Conservation (phyloP, 805 yeast species). For the Wickerhamomyces sydowiorum region DNA sequence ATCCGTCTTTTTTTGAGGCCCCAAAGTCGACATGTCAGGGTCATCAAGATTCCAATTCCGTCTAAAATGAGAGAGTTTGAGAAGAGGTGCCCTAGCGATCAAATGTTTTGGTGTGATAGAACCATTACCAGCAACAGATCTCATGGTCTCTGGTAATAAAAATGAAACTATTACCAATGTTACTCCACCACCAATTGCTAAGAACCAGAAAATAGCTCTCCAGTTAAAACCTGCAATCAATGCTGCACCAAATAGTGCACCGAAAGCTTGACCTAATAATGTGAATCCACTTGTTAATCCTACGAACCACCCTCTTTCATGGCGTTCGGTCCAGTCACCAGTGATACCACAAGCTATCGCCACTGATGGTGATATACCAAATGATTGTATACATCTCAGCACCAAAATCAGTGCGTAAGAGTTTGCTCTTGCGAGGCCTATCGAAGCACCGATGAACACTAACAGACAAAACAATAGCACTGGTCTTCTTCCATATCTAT, state of each 20-base stretch:
- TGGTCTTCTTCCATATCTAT: slow-evolving; percentile 68
- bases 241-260: slow-evolving; percentile 60
- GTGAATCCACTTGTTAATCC: slow-evolving; percentile 63
- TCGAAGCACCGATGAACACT: slow-evolving; percentile 53
- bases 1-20: slow-evolving; percentile 19
- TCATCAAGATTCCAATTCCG: slow-evolving; percentile 21
- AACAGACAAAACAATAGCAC: slow-evolving; percentile 47
- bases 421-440: slow-evolving; percentile 58
- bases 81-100: slow-evolving; percentile 41
- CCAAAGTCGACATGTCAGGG: slow-evolving; percentile 27
- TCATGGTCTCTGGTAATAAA: slow-evolving; percentile 68
- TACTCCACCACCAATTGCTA: slow-evolving; percentile 57
- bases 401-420: slow-evolving; percentile 57
- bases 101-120: slow-evolving; percentile 44
- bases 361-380: slow-evolving; percentile 71
- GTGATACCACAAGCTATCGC: slow-evolving; percentile 65
- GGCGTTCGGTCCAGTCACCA: slow-evolving; percentile 65
- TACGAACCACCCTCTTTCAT: slow-evolving; percentile 63
- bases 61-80: slow-evolving; percentile 15
- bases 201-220: slow-evolving; percentile 77
- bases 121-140: slow-evolving; percentile 72
- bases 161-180: slow-evolving; percentile 29
- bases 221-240: slow-evolving; percentile 46
- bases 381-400: slow-evolving; percentile 74
- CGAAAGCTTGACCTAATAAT: slow-evolving; percentile 69